Conservation (phyloP, 1,139 yeast genomes). For the Diutina pseudorugosa region DNA sequence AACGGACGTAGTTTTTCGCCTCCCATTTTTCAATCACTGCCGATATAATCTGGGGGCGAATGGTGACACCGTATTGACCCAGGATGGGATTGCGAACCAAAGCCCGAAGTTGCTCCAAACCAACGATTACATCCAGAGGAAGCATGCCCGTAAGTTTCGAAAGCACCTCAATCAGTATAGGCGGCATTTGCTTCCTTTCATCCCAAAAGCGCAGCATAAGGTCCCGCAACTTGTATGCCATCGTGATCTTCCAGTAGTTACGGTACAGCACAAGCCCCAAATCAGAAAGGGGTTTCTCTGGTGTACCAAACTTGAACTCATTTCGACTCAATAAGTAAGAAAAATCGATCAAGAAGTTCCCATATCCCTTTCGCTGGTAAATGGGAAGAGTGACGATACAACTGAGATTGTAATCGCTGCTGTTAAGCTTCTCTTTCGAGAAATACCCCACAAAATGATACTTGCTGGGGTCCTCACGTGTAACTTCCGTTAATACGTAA, state of each 20-base stretch:
- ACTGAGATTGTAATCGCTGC: conserved; percentile 71
- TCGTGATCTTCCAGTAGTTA: conserved; percentile 69
- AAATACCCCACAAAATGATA: conserved; percentile 90
- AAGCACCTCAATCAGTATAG: conserved; percentile 33
- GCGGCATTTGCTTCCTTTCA: not conserved
- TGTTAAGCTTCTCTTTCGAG: conserved; percentile 73
- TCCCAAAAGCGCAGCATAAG: not conserved
- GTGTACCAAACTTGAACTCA: conserved; percentile 79
- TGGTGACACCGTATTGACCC: conserved; percentile 38
- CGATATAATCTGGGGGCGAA: conserved; percentile 36
- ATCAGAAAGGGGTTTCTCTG: conserved; percentile 88
- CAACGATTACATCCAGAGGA: conserved; percentile 76
- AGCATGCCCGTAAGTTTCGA: conserved; percentile 75
- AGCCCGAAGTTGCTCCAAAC: conserved; percentile 65
- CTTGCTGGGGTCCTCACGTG: conserved; percentile 29
- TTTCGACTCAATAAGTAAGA: conserved; percentile 67
- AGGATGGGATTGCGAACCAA: conserved; percentile 35
- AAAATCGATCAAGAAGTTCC: conserved; percentile 78
- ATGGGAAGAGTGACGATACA: conserved; percentile 87
- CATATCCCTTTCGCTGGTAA: conserved; percentile 82
- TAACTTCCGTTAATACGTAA: conserved; percentile 69
- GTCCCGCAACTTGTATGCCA: conserved; percentile 28
- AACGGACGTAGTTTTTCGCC: conserved; percentile 36
- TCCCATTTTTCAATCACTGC: conserved; percentile 41
- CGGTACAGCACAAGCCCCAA: conserved; percentile 78